Evolutionary conservation across 2,329 filamentous ascomycete species (phyloP).

Genomic region (Trichoderma harzianum): DNA sequence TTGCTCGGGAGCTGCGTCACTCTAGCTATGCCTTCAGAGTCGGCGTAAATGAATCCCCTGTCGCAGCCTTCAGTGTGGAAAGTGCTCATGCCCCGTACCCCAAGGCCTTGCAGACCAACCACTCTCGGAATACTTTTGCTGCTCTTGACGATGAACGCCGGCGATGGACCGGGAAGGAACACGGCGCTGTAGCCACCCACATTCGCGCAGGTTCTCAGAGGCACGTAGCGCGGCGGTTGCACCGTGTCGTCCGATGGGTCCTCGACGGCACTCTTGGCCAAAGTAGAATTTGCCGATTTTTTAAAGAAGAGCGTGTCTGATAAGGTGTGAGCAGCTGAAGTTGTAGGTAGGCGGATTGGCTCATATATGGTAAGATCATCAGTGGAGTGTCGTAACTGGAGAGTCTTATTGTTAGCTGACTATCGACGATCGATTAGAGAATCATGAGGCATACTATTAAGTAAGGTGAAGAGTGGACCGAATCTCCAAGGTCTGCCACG

Average conservation of each 20-base stretch:
- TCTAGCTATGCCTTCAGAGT: constrained; percentile 67
- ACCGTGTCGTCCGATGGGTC: constrained; percentile 50
- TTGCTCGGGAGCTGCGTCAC: constrained; percentile 68
- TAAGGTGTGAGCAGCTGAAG: constrained; percentile 40
- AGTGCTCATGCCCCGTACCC: constrained; percentile 67
- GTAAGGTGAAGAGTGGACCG: constrained; percentile 67
- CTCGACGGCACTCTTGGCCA: constrained; percentile 57
- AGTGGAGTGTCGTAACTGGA: constrained; percentile 68
- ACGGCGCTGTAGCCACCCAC: constrained; percentile 78
- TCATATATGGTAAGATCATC: constrained; percentile 88
- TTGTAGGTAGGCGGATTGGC: constrained; percentile 57
- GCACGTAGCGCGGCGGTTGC: constrained; percentile 45
- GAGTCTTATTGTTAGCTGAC: background rate
- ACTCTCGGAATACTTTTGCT: constrained; percentile 73
- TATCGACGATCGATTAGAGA: background rate
- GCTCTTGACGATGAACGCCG: constrained; percentile 79
- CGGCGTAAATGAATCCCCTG: constrained; percentile 78
- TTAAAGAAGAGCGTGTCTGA: constrained; percentile 66
- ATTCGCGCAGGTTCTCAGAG: constrained; percentile 58
- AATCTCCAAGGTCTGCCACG: constrained; percentile 80
- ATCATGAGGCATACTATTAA: constrained; percentile 62
- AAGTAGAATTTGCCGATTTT: constrained; percentile 66
- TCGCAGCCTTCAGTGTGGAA: constrained; percentile 78
- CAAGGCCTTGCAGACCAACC: constrained; percentile 65
- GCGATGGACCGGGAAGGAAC: constrained; percentile 75